A percentile compares a stretch with the other conserved stretches of the same genome.
Evolutionary conservation across 345 rosid species (phyloP).

Genomic region (Bruguiera gymnorhiza): DNA sequence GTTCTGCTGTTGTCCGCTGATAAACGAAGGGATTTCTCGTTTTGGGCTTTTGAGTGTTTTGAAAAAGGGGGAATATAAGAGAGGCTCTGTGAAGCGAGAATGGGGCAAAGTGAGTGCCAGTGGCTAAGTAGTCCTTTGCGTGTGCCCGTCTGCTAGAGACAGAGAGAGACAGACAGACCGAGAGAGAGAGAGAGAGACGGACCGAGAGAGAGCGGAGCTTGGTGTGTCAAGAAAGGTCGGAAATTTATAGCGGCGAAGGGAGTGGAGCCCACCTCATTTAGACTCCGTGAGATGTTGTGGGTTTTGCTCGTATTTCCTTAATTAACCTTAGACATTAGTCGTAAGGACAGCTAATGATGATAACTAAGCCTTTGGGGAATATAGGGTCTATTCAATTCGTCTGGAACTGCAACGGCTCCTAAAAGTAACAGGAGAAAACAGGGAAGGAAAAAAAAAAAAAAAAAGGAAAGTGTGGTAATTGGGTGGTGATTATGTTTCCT

Average conservation of each 20-base stretch:
- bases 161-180: background rate
- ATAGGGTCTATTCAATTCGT: background rate
- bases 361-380: background rate
- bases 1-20: too few species aligned
- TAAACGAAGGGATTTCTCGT: too few species aligned
- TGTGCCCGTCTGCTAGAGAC: background rate
- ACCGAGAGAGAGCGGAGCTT: background rate
- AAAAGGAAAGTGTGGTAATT: too few species aligned
- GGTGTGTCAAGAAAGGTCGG: background rate
- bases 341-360: background rate
- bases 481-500: too few species aligned
- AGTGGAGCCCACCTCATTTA: constrained; percentile 28
- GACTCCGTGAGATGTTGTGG: constrained; percentile 10
- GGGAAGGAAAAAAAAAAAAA: background rate
- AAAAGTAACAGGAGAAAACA: constrained; percentile 1
- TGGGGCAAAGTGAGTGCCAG: constrained; percentile 6
- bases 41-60: background rate
- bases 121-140: background rate
- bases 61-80: background rate
- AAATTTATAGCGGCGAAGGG: constrained; percentile 33
- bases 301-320: background rate
- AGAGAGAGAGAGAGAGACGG: background rate
- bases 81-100: constrained; percentile 6
- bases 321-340: background rate
- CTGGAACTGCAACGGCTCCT: constrained; percentile 22